Percentiles rank a stretch among this genome's conserved stretches.
Evolutionary conservation across 1,284 basidiomycete genomes (phyloP).

Genomic region (Inonotus obliquus): DNA sequence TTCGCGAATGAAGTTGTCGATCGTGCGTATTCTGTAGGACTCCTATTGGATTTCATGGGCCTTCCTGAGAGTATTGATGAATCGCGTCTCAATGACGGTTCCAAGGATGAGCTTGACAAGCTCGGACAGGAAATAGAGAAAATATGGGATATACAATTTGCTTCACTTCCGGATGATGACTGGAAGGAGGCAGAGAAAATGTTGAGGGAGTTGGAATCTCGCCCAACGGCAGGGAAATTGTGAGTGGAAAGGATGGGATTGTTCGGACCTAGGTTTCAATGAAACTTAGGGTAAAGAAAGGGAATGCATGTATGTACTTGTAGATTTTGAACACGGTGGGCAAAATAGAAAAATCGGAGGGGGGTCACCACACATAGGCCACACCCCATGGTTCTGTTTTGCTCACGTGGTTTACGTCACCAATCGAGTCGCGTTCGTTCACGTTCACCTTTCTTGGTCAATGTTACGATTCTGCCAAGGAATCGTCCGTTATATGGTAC

Average conservation of each 20-base stretch:
- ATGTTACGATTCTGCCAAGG: no score
- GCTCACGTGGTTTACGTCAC: no score
- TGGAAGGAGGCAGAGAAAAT: conserved; percentile 6
- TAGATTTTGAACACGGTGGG: no score
- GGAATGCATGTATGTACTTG: no score
- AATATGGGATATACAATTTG: conserved; percentile 27
- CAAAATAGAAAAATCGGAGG: no score
- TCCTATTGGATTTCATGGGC: conserved; percentile 13
- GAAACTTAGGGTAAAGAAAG: no score
- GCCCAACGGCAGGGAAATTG: background rate
- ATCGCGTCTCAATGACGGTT: background rate
- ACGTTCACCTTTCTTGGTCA: no score
- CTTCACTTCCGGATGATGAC: background rate
- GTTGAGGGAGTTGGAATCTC: background rate
- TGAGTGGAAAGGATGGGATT: background rate
- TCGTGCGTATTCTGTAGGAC: conserved; percentile 2
- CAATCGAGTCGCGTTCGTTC: no score
- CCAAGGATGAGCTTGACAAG: conserved; percentile 22
- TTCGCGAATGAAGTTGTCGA: conserved; percentile 23
- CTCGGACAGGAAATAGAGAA: conserved; percentile 27
- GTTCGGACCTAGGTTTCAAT: no score
- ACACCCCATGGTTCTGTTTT: no score
- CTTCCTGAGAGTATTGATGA: background rate
- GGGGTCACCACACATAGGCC: no score
- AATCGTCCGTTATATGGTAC: no score